These are phyloP conservation scores for Paraphaeosphaeria sporulosa DNA, from an alignment of 2,329 filamentous ascomycete genomes.

Conservation along the genomic window DNA sequence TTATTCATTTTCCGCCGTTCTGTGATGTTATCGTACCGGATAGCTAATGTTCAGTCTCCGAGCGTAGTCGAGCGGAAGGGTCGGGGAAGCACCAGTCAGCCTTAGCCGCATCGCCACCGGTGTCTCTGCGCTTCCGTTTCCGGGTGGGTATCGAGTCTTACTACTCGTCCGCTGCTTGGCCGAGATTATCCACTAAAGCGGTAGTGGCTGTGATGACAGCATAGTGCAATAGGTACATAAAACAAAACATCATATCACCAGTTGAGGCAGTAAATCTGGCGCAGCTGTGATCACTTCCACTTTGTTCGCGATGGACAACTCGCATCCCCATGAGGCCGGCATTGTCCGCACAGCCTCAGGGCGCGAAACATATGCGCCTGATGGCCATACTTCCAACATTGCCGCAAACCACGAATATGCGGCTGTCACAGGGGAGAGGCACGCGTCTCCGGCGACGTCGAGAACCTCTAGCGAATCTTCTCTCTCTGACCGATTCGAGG, in stretches of 20 bases:
- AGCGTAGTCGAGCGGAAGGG: not conserved
- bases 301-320: constrained; percentile 11
- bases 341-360: constrained; percentile 36
- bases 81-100: not conserved
- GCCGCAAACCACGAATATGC: not conserved
- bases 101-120: constrained; percentile 2
- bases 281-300: not conserved
- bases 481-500: constrained; percentile 13
- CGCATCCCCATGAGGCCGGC: constrained; percentile 17
- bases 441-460: constrained; percentile 7
- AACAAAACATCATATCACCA: constrained; percentile 1
- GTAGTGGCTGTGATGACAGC: constrained; percentile 7
- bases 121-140: constrained; percentile 3
- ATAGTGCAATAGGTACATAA: constrained; percentile 1
- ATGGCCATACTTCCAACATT: constrained; percentile 26
- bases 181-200: constrained; percentile 6
- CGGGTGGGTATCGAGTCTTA: not conserved
- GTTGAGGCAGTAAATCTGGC: not conserved
- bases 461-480: constrained; percentile 20
- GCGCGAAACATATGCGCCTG: constrained; percentile 39
- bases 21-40: not conserved
- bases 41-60: not conserved
- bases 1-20: not conserved
- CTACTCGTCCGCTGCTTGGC: constrained; percentile 16
- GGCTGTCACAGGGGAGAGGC: not conserved